Base-by-base conservation (phyloP, 2,329 filamentous ascomycete species). In the Blastomyces parvus region DNA sequence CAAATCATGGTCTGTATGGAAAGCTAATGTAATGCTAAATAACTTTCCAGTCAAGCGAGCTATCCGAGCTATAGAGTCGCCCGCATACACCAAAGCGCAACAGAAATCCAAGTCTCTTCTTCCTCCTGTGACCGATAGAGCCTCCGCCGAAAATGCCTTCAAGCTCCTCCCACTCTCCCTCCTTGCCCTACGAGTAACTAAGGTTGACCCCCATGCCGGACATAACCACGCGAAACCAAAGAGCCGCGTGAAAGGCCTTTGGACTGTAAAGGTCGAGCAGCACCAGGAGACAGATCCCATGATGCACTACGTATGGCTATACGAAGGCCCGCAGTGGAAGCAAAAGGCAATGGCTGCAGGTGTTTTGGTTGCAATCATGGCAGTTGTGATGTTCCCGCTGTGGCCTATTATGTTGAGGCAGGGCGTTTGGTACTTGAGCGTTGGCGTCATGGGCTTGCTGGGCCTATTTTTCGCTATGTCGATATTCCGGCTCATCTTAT, bases 381-480 rank as follows among this genome's bases (percentile, higher is more conserved):
- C 89, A 17, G 81, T 97, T 30, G 92, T 99, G 65, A 86, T 97
- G 72, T 99, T 99, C 81, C 94, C 94, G 11, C 84, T 99, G 63
- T 99, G 94, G 94, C 94, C 94, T 0, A 83, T 96, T 66, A 86
- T 91, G 74, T 80, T 99, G 78, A 86, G 94, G 71, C 87, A 94
- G 70, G 94, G 93, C 61, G 94, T 97, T 59, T 99, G 96, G 89
- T 97, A 99, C 76, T 82, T 97, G 52, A 94, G 89, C 76, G 96
- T 96, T 86, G 93, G 88, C 64, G 89, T 96, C 83, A 83, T 99
- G 67, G 88, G 90, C 53, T 81, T 97, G 38, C 84, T 99, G 56
- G 94, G 90, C 63, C 79, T 96, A 59, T 99, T 99, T 85, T 97
- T 99, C 77, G 85, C 86, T 72, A 97, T 99, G 94, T 89, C 93